Conservation (phyloP, 2,329 filamentous ascomycete genomes). For the Aureobasidium sp. region DNA sequence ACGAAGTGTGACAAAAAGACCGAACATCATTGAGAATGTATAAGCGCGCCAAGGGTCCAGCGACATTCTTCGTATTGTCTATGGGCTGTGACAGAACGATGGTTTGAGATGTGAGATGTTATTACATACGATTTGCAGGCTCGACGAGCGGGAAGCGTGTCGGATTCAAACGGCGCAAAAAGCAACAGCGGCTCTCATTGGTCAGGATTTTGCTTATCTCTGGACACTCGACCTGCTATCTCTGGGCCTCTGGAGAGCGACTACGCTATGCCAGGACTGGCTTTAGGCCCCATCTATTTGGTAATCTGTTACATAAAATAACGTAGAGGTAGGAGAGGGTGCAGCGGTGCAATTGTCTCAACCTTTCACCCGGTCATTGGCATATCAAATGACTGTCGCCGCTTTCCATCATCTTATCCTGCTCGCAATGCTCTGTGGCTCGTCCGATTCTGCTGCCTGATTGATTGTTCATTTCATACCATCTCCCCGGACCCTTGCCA, state of each 20-base stretch:
- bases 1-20: neutral
- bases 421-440: conserved; percentile 26
- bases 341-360: conserved; percentile 10
- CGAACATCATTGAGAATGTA: neutral
- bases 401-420: conserved; percentile 29
- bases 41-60: neutral
- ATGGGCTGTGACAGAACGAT: neutral
- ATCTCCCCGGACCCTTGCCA: conserved; percentile 8
- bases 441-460: conserved; percentile 24
- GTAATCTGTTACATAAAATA: conserved; percentile 12
- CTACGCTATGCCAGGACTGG: conserved; percentile 7
- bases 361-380: conserved; percentile 14
- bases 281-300: conserved; percentile 6
- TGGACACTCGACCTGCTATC: conserved; percentile 4
- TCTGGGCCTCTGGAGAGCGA: neutral
- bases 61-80: neutral
- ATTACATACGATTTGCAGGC: conserved; percentile 13
- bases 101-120: conserved; percentile 1
- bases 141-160: conserved; percentile 2
- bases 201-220: conserved; percentile 7
- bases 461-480: neutral
- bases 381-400: conserved; percentile 29
- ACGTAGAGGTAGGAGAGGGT: conserved; percentile 1
- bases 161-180: conserved; percentile 8
- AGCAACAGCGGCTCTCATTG: neutral